phyloP scores from a whole-genome alignment of 257 asterid species.

The Coffea canephora region DNA sequence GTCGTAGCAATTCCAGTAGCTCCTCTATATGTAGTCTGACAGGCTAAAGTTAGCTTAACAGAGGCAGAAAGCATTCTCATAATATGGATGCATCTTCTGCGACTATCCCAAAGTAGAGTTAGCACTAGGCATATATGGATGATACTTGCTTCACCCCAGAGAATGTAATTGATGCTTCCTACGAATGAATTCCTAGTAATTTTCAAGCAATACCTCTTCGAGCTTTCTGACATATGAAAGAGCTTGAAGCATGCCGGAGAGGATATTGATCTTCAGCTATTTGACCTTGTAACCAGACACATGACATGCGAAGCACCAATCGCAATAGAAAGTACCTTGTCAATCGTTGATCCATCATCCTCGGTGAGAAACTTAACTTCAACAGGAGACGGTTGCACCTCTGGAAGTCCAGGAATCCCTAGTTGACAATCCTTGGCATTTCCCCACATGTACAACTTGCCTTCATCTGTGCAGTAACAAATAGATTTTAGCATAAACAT shows the following conservation, averaged over 20 bases:
- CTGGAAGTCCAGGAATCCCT: conserved; percentile 83
- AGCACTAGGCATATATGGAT: not conserved
- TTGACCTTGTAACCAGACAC: conserved; percentile 71
- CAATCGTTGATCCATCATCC: conserved; percentile 63
- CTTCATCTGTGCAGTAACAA: conserved; percentile 47
- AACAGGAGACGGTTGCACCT: conserved; percentile 65
- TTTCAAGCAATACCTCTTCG: not conserved
- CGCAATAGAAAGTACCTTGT: conserved; percentile 60
- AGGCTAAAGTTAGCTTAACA: not conserved
- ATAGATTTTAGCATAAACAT: conserved; percentile 2
- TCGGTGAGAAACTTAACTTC: conserved; percentile 78
- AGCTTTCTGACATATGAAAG: not conserved
- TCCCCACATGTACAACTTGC: conserved; percentile 96
- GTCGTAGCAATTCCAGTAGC: not conserved
- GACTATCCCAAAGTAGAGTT: not conserved
- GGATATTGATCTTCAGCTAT: conserved; percentile 11
- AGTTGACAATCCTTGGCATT: conserved; percentile 72
- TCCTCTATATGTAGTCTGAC: not conserved
- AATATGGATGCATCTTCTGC: not conserved
- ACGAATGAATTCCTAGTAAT: not conserved
- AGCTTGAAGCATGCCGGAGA: not conserved
- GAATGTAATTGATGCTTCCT: not conserved
- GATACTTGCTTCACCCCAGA: not conserved
- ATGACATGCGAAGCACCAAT: conserved; percentile 92
- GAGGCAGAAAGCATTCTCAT: not conserved